Base-by-base conservation (phyloP, 2,329 filamentous ascomycete genomes). In the Moelleriella libera region DNA sequence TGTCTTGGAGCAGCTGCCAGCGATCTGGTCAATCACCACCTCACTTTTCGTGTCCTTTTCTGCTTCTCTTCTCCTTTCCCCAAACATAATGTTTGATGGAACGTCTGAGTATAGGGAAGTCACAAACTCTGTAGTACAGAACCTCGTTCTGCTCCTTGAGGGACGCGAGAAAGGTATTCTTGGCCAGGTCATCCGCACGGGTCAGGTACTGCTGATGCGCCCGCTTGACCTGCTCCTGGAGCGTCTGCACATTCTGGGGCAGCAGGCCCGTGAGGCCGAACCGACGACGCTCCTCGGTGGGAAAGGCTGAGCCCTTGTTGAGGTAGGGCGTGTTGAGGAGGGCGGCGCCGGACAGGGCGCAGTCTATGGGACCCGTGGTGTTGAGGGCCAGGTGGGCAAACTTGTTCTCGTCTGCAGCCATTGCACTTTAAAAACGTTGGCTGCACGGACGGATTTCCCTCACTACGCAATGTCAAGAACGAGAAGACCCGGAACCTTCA, bases 121-220 rank as follows among this genome's bases (percentile, higher is more conserved):
- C 3, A 48, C 66, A 52, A 55, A 85, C 83, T 60, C 72, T 80
- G 63, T 82, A 94, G 61, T 86, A 94, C 1, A 94, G 64, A 1
- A 94, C 85, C 51, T 85, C 76, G 63, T 92, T 94, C 63, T 94
- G 88, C 55, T 87, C 80, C 58, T 87, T 88, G 68, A 94, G 70
- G 45, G 83, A 88, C 0, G 84, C 85, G 71, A 94, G 75, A 59
- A 94, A 94, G 0, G 86, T 89, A 56, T 94, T 94, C 68, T 92
- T 94, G 40, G 82, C 82, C 39, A 94, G 65, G 52, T 83, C 75
- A 59, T 82, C 76, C 0, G 65, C 60, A 3, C 76, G 71, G 2
- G 70, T 76, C 21, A 65, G 68, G 64, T 89, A 94, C 60, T 95
- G 88, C 54, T 87, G 66, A 60, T 94, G 94, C 1, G 88, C 88